phyloP scores from a whole-genome alignment of 805 yeast genomes.

The Limtongia smithiae region DNA sequence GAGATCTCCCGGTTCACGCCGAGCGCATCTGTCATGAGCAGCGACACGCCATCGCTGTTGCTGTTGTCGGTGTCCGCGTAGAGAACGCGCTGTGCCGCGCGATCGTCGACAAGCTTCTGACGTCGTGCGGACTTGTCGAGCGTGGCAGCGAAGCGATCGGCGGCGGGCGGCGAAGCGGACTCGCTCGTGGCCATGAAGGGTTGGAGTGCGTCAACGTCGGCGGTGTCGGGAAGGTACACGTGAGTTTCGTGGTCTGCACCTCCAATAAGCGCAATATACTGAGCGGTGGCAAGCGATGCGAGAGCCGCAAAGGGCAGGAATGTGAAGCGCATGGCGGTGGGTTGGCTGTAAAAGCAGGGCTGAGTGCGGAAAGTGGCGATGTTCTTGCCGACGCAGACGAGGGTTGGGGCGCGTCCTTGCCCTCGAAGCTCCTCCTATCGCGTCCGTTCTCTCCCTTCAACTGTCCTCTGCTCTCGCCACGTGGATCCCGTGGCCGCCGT shows the following conservation, averaged over 20 bases:
- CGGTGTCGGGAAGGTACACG: conserved; percentile 15
- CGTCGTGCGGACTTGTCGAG: conserved; percentile 2
- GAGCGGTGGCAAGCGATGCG: conserved; percentile 15
- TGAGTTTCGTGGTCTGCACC: conserved; percentile 12
- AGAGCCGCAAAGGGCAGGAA: background rate
- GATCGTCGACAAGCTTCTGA: background rate
- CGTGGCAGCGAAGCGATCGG: conserved; percentile 5
- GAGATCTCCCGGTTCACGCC: conserved; percentile 46
- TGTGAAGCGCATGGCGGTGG: conserved; percentile 12
- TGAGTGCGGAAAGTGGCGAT: too few relatives aligned
- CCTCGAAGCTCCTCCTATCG: too few relatives aligned
- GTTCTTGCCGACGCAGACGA: too few relatives aligned
- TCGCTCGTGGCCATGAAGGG: conserved; percentile 14
- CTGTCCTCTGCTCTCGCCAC: too few relatives aligned
- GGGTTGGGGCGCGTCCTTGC: too few relatives aligned
- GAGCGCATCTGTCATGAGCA: conserved; percentile 41
- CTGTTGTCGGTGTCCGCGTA: conserved; percentile 20
- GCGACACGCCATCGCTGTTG: conserved; percentile 21
- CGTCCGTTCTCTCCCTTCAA: too few relatives aligned
- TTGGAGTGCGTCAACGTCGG: conserved; percentile 17
- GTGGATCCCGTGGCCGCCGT: too few relatives aligned
- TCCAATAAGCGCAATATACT: conserved; percentile 21
- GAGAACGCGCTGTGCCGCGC: conserved; percentile 16
- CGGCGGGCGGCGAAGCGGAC: conserved; percentile 2
- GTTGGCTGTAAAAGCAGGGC: too few relatives aligned